Evolutionary conservation across 805 yeast species (phyloP).

Genomic region (Millerago galiae): DNA sequence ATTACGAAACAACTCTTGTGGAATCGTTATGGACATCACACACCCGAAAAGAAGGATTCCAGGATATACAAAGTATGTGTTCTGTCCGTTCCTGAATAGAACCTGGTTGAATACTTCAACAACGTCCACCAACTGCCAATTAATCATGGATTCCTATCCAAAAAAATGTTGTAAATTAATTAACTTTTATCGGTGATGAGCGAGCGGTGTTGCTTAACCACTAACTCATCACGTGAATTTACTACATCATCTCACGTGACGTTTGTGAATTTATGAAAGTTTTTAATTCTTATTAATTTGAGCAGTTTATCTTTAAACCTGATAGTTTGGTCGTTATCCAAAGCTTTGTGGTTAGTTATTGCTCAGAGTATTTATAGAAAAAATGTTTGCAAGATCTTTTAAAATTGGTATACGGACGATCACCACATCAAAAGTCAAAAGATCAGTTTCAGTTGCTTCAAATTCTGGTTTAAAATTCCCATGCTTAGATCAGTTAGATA

Average conservation of each 20-base stretch:
- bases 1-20: conserved; percentile 5
- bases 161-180: not conserved
- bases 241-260: conserved; percentile 9
- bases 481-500: conserved; percentile 73
- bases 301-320: too few relatives aligned
- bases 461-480: conserved; percentile 61
- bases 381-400: too few relatives aligned
- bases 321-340: too few relatives aligned
- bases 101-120: not conserved
- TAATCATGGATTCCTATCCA: not conserved
- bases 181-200: too few relatives aligned
- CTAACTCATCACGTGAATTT: too few relatives aligned
- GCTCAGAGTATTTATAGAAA: too few relatives aligned
- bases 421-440: conserved; percentile 9
- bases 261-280: too few relatives aligned
- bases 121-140: not conserved
- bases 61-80: conserved; percentile 7
- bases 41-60: conserved; percentile 6
- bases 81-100: conserved; percentile 3
- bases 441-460: conserved; percentile 2
- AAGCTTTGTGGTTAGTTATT: too few relatives aligned
- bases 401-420: conserved; percentile 2
- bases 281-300: too few relatives aligned
- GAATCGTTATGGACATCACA: conserved; percentile 4
- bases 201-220: too few relatives aligned